Conservation (phyloP, 176 grass and related monocot species). For the Hordeum marinum region DNA sequence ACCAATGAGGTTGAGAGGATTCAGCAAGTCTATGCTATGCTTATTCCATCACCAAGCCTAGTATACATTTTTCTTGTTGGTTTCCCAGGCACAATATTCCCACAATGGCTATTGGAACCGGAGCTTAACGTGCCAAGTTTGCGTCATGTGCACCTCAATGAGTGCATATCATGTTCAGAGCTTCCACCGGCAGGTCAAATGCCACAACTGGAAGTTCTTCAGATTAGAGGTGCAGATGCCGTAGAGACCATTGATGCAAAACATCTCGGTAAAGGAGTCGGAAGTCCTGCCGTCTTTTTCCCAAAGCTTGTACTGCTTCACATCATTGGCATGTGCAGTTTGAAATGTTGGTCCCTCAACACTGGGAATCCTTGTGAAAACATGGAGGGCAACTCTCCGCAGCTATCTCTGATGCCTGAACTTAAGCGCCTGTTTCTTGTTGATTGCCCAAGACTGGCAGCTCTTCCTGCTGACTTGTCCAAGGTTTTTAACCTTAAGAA, state of each 20-base stretch:
- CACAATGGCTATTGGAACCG: background rate
- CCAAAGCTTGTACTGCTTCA: background rate
- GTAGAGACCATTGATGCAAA: background rate
- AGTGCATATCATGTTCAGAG: constrained; percentile 1
- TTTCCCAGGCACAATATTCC: background rate
- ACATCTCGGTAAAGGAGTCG: background rate
- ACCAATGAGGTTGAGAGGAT: background rate
- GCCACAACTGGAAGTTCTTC: background rate
- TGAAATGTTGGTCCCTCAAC: background rate
- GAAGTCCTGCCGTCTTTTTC: background rate
- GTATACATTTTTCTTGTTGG: background rate
- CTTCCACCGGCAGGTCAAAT: constrained; percentile 20
- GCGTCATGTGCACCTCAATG: background rate
- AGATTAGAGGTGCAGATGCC: background rate
- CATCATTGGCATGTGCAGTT: background rate
- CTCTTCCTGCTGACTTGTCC: background rate
- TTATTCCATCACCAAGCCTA: background rate
- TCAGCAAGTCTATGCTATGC: background rate
- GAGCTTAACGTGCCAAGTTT: background rate
- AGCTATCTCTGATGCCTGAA: background rate
- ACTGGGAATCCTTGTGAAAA: background rate
- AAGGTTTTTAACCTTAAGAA: background rate
- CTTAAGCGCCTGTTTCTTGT: background rate
- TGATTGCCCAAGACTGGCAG: background rate
- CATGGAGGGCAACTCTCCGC: background rate